These are phyloP conservation scores for Sisymbrium altissimum DNA, from an alignment of 345 rosid species.

Conservation along the genomic window DNA sequence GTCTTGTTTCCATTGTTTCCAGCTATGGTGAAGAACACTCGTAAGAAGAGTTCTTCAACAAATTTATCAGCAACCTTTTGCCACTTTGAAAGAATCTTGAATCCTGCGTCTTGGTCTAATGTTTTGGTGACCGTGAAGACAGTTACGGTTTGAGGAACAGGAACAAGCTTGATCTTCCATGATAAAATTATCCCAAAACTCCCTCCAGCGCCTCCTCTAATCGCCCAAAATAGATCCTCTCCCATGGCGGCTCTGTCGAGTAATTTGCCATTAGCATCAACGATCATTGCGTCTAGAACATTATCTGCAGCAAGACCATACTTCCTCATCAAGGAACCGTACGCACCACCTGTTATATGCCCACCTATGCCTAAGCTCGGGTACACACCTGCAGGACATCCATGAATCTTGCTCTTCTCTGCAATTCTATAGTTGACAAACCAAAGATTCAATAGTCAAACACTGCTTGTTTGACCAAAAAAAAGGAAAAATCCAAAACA, in stretches of 20 bases:
- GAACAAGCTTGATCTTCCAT: slow-evolving; percentile 63
- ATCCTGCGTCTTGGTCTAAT: slow-evolving; percentile 35
- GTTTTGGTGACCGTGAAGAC: slow-evolving; percentile 47
- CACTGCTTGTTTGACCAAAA: too few species aligned
- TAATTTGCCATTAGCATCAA: slow-evolving; percentile 48
- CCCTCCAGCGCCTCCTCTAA: slow-evolving; percentile 64
- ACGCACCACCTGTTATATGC: slow-evolving; percentile 59
- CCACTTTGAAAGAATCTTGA: slow-evolving; percentile 48
- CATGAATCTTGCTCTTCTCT: slow-evolving; percentile 53
- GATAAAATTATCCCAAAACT: slow-evolving; percentile 58
- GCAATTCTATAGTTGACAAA: slow-evolving; percentile 40
- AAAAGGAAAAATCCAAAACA: too few species aligned
- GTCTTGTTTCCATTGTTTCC: slow-evolving; percentile 29
- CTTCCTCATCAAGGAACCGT: slow-evolving; percentile 68
- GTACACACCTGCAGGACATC: slow-evolving; percentile 58
- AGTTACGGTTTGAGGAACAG: slow-evolving; percentile 51
- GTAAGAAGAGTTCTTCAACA: slow-evolving; percentile 47
- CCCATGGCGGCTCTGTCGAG: slow-evolving; percentile 57
- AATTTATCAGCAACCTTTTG: slow-evolving; percentile 45
- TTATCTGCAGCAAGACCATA: slow-evolving; percentile 72
- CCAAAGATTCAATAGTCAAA: not conserved
- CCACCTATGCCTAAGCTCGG: slow-evolving; percentile 59
- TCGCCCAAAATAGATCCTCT: slow-evolving; percentile 65
- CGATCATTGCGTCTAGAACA: slow-evolving; percentile 55
- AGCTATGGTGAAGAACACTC: slow-evolving; percentile 35